Evolutionary conservation across 1,284 basidiomycete species (phyloP).

Genomic region (Heterobasidion occidentale): DNA sequence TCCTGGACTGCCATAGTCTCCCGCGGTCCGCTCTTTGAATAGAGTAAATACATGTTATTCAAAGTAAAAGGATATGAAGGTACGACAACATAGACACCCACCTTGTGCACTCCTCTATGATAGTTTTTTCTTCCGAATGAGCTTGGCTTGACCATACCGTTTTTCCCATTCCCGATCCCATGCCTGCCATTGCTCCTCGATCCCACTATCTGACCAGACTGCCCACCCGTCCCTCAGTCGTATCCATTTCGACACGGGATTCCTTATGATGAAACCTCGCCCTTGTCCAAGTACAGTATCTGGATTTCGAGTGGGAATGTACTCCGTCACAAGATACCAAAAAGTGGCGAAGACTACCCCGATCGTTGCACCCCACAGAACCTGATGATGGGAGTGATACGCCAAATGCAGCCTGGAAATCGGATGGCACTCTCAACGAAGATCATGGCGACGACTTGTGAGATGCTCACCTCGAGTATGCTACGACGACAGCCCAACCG

Average conservation of each 20-base stretch:
- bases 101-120: conserved; percentile 2
- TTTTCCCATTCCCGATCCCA: conserved; percentile 48
- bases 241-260: conserved; percentile 58
- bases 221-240: conserved; percentile 76
- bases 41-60: too few species aligned
- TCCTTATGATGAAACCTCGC: conserved; percentile 43
- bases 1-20: too few species aligned
- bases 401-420: conserved; percentile 53
- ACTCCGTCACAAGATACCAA: conserved; percentile 55
- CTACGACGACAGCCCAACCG: conserved; percentile 54
- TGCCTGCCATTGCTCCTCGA: conserved; percentile 52
- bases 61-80: too few species aligned
- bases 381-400: conserved; percentile 69
- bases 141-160: not conserved
- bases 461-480: conserved; percentile 62
- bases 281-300: conserved; percentile 40
- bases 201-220: conserved; percentile 66
- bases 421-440: conserved; percentile 2
- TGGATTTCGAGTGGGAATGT: conserved; percentile 48
- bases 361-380: conserved; percentile 66
- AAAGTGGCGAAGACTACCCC: conserved; percentile 50
- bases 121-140: not conserved
- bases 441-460: not conserved
- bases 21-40: too few species aligned
- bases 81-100: not conserved